Base-by-base conservation (phyloP, 2,329 filamentous ascomycete genomes). In the Fusarium veterinarium region DNA sequence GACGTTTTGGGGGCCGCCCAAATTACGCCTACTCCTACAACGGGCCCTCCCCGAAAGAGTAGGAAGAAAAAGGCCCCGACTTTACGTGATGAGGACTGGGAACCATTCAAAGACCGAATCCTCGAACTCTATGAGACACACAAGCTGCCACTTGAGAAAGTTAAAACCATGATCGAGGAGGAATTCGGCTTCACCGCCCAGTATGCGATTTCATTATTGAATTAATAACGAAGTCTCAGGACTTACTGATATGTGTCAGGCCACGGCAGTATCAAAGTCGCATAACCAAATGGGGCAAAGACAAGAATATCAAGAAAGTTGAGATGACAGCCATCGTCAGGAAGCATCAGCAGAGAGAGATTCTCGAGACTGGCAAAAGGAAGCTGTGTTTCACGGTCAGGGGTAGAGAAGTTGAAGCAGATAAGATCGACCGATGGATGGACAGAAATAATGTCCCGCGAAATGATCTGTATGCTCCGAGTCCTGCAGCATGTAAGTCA, bases 371-470 rank as follows among this genome's bases (percentile, higher is more conserved):
- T 6, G 28, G 30, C 7, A 67, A 67, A 23, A 16, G 16, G 12
- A 30, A 59, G 2, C 61, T 40, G 3, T 10, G 0, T 1, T 67
- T 67, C 31, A 66, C 38, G 0, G 33, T 67, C 2, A 40, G 61
- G 11, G 61, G 23, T 1, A 14, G 8, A 6, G 3, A 28, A 8
- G 38, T 67, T 1, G 51, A 66, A 2, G 17, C 44, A 2, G 19
- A 40, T 1, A 65, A 66, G 1, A 66, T 67, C 11, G 33, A 66
- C 17, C 1, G 61, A 6, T 67, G 64, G 64, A 67, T 67, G 51
- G 9, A 1, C n/a, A 59, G 64, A 20, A 6, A 66, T 9, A 12
- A 6, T 0, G 9, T 66, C 3, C 13, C 49, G 1, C 49, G 31
- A 13, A 25, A 17, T 13, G 17, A n/a, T 0, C 7, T 66, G 6